Evolutionary conservation across 2,329 filamentous ascomycete species (phyloP), one percentile per base, ranked within the genome.

Genomic region (Penicillium sp.): DNA sequence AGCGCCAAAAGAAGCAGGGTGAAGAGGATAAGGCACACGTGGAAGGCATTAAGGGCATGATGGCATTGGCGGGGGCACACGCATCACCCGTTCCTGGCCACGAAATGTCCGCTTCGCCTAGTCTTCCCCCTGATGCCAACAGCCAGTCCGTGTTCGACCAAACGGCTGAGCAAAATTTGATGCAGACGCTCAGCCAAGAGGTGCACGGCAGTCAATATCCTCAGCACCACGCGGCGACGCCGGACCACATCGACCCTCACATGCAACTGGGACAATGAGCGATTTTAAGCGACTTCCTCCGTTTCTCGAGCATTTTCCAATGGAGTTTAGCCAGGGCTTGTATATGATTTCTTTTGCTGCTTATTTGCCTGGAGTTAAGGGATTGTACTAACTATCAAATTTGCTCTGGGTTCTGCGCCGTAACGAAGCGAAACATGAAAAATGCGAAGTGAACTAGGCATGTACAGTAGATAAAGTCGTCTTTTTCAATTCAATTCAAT

Each of bases 21-120:
- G 75, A 78, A 59, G 76, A 78, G 56, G 77, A 79, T 58, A 78
- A 78, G 58, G 76, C 75, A 1, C 75, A 78, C 48, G 75, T 78
- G 10, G 76, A 79, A 60, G 76, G 76, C 4, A 75, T 79, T 29
- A 75, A 77, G 64, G 75, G 74, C 6, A 76, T 77, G 69, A 77
- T 78, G 74, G 75, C 76, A 0, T 71, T 79, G 40, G 76, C 76
- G 13, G 75, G 75, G 16, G 75, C 73, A 16, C 74, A 76, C 58
- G 55, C 71, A 14, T 66, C 70, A 18, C 70, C 67, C 19, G 67
- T 71, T 26, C 46, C 63, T 13, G 67, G 69, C 3, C 70, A 72
- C 44, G 70, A 74, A 36, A 71, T 75, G 70, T 74, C 72, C 43
- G 71, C 71, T 5, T 75, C 73, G 10, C 72, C 72, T 13, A 66